Evolutionary conservation across 345 rosid genomes (phyloP).

Genomic region (Toxicodendron radicans): DNA sequence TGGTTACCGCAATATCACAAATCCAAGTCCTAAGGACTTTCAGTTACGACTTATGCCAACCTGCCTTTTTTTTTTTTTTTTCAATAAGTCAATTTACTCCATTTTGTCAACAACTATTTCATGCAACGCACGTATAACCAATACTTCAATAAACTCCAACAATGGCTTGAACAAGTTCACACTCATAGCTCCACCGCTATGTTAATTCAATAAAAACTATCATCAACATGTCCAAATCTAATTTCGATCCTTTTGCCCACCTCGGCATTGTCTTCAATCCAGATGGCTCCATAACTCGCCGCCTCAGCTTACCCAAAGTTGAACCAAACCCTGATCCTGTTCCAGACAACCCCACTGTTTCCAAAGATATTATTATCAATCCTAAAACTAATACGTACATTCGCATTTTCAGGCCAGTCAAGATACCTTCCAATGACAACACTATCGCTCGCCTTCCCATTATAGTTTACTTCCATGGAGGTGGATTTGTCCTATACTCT

Average conservation of each 20-base stretch:
- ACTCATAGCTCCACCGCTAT: not conserved
- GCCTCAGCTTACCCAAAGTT: not conserved
- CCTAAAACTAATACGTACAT: not conserved
- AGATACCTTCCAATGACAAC: constrained; percentile 29
- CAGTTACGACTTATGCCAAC: not conserved
- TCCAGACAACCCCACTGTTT: constrained; percentile 16
- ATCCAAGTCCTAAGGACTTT: not conserved
- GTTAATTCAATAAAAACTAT: not conserved
- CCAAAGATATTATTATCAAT: constrained; percentile 29
- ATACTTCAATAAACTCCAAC: no score
- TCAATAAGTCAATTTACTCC: not conserved
- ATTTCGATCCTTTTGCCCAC: constrained; percentile 25
- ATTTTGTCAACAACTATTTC: not conserved
- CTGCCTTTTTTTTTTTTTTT: not conserved
- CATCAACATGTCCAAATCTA: constrained; percentile 15
- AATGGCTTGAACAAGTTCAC: no score
- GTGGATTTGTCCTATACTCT: constrained; percentile 24
- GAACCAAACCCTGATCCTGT: constrained; percentile 14
- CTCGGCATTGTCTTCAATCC: constrained; percentile 14
- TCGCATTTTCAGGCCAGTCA: constrained; percentile 26
- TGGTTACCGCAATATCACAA: not conserved
- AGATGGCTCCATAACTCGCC: constrained; percentile 25
- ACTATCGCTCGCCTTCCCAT: constrained; percentile 35
- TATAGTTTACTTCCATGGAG: constrained; percentile 37
- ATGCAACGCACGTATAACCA: not conserved